Evolutionary conservation across 495 filamentous ascomycete genomes (phyloP).

Genomic region (Hyaloscypha variabilis): DNA sequence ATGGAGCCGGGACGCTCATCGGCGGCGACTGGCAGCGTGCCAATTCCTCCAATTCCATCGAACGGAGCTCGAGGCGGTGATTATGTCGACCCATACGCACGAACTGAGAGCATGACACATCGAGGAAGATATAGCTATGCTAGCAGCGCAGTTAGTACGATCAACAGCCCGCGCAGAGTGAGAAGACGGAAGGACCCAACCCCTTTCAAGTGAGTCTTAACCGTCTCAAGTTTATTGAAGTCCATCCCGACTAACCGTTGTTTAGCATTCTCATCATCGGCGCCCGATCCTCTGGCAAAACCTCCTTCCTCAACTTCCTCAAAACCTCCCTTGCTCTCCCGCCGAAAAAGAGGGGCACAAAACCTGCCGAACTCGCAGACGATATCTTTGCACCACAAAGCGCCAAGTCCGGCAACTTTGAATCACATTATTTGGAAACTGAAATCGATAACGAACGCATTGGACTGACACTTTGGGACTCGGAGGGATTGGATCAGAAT

Average conservation of each 20-base stretch:
- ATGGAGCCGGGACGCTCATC: conserved; percentile 28
- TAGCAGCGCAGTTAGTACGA: conserved; percentile 85
- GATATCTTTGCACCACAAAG: conserved; percentile 56
- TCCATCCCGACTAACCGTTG: conserved; percentile 16
- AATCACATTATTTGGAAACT: conserved; percentile 87
- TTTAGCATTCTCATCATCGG: conserved; percentile 87
- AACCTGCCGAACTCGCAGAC: conserved; percentile 49
- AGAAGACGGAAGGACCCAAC: conserved; percentile 95
- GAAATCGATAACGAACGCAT: conserved; percentile 93
- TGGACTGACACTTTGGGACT: conserved; percentile 95
- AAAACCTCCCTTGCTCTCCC: conserved; percentile 80
- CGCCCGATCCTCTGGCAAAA: conserved; percentile 88
- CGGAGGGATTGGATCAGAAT: conserved; percentile 88
- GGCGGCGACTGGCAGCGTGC: conserved; percentile 21
- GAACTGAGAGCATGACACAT: conserved; percentile 94
- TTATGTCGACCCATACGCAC: conserved; percentile 73
- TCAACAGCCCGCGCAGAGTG: conserved; percentile 92
- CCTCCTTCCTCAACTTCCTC: conserved; percentile 95
- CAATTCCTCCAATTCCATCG: conserved; percentile 53
- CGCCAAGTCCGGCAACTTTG: conserved; percentile 63
- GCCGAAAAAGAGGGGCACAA: conserved; percentile 66
- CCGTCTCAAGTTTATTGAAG: neutral
- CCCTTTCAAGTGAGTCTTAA: conserved; percentile 91
- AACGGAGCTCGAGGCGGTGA: conserved; percentile 43
- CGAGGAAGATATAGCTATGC: conserved; percentile 97